Conservation (phyloP, 148 eudicot species). For the Heliosperma pusillum region DNA sequence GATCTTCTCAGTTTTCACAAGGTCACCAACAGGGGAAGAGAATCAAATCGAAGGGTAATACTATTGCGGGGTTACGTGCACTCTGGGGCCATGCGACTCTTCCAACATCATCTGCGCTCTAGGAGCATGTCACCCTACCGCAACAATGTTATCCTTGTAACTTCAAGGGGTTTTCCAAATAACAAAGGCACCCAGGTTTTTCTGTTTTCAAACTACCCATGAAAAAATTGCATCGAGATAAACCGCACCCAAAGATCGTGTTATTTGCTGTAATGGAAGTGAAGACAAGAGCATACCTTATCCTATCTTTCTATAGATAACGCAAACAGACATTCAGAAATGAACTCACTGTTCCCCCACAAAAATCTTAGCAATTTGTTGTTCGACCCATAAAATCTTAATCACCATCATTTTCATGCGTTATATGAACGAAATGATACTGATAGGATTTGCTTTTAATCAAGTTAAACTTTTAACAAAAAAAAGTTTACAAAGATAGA, state of each 20-base stretch:
- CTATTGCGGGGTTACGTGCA: background rate
- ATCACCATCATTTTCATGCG: background rate
- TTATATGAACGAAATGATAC: constrained; percentile 15
- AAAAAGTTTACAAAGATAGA: constrained; percentile 1
- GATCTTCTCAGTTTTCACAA: background rate
- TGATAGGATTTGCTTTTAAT: constrained; percentile 16
- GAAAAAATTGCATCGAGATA: background rate
- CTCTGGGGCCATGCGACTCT: constrained; percentile 6
- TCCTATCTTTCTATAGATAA: background rate
- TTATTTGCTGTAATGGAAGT: too few relatives aligned
- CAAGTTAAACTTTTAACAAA: background rate
- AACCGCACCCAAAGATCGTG: too few relatives aligned
- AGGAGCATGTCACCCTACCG: background rate
- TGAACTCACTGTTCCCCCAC: background rate
- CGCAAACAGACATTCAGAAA: background rate
- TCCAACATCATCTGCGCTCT: constrained; percentile 4
- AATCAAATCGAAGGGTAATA: background rate
- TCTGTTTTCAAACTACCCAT: background rate
- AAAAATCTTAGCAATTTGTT: constrained; percentile 10
- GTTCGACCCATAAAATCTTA: background rate
- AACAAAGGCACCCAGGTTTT: background rate
- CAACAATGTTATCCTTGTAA: background rate
- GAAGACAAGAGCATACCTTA: too few relatives aligned
- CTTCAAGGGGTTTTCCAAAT: background rate
- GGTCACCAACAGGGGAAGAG: background rate